Conservation (phyloP, 805 yeast genomes). For the Suhomyces sp. region DNA sequence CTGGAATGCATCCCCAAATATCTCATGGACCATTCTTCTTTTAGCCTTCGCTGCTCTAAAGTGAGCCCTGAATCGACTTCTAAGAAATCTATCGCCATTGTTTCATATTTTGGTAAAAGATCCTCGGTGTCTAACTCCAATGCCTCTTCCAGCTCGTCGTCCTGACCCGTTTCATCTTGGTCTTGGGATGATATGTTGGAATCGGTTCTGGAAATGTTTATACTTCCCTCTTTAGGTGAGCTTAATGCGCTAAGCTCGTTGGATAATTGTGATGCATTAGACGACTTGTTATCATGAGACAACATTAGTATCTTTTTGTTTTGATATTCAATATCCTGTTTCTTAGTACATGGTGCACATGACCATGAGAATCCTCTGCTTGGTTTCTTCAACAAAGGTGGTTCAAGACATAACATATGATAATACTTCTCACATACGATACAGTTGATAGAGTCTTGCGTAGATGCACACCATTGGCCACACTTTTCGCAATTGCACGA, state of each 20-base stretch:
- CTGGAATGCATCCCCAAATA: conserved; percentile 75
- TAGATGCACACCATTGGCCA: conserved; percentile 77
- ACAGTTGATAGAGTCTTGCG: conserved; percentile 70
- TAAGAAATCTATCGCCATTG: conserved; percentile 53
- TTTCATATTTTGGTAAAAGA: conserved; percentile 53
- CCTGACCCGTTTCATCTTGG: conserved; percentile 11
- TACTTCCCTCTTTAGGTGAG: conserved; percentile 7
- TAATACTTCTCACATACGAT: conserved; percentile 69
- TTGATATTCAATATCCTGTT: conserved; percentile 46
- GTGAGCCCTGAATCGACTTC: conserved; percentile 42
- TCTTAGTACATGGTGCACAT: conserved; percentile 75
- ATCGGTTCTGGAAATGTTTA: no score
- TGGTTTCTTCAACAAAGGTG: conserved; percentile 78
- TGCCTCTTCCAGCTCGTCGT: conserved; percentile 7
- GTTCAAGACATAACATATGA: conserved; percentile 83
- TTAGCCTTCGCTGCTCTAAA: conserved; percentile 47
- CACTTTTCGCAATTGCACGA: conserved; percentile 65
- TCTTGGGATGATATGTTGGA: no score
- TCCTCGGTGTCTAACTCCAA: conserved; percentile 6
- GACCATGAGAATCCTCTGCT: conserved; percentile 89
- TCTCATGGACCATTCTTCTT: conserved; percentile 81
- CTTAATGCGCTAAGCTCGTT: conserved; percentile 17
- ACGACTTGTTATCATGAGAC: conserved; percentile 41
- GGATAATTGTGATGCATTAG: conserved; percentile 37
- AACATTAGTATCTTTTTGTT: conserved; percentile 41